These are phyloP conservation scores for Leccinum barrowsii DNA, from an alignment of 768 basidiomycete species.

Conservation along the genomic window DNA sequence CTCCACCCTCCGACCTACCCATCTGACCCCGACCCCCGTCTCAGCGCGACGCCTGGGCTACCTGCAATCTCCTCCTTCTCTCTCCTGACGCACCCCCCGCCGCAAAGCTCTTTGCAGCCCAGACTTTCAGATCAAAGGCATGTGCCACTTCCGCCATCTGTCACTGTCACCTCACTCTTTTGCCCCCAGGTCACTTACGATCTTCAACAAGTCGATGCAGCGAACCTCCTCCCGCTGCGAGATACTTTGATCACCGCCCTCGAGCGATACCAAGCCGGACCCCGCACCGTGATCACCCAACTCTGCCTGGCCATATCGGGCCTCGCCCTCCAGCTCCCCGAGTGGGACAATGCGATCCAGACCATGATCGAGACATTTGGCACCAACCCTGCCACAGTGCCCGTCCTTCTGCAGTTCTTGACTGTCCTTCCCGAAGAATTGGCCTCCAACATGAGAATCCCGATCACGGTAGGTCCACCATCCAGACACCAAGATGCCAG, in stretches of 20 bases:
- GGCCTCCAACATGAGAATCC: slow-evolving; percentile 78
- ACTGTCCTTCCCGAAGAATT: slow-evolving; percentile 90
- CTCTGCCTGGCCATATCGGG: slow-evolving; percentile 88
- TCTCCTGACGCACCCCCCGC: slow-evolving; percentile 72
- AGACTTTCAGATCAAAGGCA: slow-evolving; percentile 94
- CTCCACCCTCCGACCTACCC: slow-evolving; percentile 61
- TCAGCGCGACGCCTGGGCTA: slow-evolving; percentile 95
- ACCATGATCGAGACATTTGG: slow-evolving; percentile 85
- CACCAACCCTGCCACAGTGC: slow-evolving; percentile 77
- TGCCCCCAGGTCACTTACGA: slow-evolving; percentile 84
- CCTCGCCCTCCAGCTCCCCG: slow-evolving; percentile 82
- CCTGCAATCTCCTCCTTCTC: slow-evolving; percentile 87
- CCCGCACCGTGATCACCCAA: slow-evolving; percentile 82
- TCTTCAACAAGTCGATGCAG: slow-evolving; percentile 77
- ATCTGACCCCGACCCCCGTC: slow-evolving; percentile 65
- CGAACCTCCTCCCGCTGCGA: slow-evolving; percentile 72
- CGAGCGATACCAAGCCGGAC: slow-evolving; percentile 67
- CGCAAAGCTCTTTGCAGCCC: slow-evolving; percentile 91
- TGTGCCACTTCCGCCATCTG: slow-evolving; percentile 23
- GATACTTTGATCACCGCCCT: slow-evolving; percentile 84
- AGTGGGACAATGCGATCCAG: slow-evolving; percentile 80
- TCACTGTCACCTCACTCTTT: slow-evolving; percentile 32
- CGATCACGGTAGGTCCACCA: slow-evolving; percentile 68
- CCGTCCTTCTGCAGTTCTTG: slow-evolving; percentile 83
- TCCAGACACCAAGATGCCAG: not conserved